These are phyloP conservation scores for Epichloe elymi DNA, from an alignment of 2,329 filamentous ascomycete species.

Conservation along the genomic window DNA sequence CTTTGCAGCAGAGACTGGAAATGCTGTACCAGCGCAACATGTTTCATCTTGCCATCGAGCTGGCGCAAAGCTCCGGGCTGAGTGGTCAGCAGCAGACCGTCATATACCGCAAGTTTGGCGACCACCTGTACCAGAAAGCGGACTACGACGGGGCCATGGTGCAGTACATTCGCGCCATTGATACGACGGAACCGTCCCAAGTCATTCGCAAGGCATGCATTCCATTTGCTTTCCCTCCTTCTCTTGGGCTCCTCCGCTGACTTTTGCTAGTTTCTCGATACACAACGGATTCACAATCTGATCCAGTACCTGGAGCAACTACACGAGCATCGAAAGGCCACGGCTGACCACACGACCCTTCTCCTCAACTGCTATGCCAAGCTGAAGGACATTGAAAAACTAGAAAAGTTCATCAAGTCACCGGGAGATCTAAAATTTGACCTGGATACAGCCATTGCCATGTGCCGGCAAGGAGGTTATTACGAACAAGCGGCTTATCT, in stretches of 20 bases:
- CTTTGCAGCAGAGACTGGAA: conserved; percentile 79
- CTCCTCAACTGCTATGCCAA: conserved; percentile 97
- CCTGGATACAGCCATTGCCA: conserved; percentile 87
- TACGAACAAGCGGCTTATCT: conserved; percentile 93
- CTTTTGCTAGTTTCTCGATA: conserved; percentile 65
- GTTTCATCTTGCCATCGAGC: conserved; percentile 79
- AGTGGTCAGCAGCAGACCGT: conserved; percentile 71
- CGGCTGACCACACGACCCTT: conserved; percentile 87
- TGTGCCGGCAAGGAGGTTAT: conserved; percentile 96
- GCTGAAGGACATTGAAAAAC: conserved; percentile 88
- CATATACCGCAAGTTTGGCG: conserved; percentile 88
- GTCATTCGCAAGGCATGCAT: conserved; percentile 70
- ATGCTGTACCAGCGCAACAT: conserved; percentile 90
- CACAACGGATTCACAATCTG: conserved; percentile 91
- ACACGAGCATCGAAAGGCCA: conserved; percentile 86
- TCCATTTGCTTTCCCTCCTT: not conserved
- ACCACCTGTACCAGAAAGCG: conserved; percentile 86
- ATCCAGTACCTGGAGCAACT: conserved; percentile 96
- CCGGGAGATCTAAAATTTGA: conserved; percentile 93
- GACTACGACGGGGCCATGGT: conserved; percentile 99
- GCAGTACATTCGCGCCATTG: conserved; percentile 91
- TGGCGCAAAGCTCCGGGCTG: conserved; percentile 80
- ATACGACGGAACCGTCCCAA: conserved; percentile 90
- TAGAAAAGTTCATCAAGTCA: conserved; percentile 93
- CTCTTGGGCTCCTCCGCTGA: conserved; percentile 4